These are phyloP conservation scores for Trichoderma sp. DNA, from an alignment of 2,329 filamentous ascomycete genomes.

Conservation along the genomic window DNA sequence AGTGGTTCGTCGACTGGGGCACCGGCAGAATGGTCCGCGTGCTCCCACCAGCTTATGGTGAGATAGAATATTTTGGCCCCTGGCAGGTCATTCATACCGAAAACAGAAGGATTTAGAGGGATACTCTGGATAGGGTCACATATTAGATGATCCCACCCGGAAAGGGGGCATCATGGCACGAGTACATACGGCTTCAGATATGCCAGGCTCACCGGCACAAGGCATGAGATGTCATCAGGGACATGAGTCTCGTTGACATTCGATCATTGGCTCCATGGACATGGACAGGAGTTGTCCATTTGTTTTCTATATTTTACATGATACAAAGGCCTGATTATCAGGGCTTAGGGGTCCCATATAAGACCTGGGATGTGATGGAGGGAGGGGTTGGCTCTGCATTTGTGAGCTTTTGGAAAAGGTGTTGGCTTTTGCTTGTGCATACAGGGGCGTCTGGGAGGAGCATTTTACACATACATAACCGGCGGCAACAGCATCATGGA, in stretches of 20 bases:
- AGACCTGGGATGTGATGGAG: neutral
- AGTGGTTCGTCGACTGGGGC: slow-evolving; percentile 59
- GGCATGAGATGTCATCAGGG: neutral
- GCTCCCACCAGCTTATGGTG: slow-evolving; percentile 53
- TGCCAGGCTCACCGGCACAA: neutral
- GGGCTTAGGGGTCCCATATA: neutral
- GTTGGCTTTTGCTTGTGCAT: slow-evolving; percentile 10
- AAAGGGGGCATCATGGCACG: neutral
- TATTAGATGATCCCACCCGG: neutral
- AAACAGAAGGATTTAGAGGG: slow-evolving; percentile 44
- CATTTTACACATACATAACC: slow-evolving; percentile 12
- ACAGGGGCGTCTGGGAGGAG: slow-evolving; percentile 14
- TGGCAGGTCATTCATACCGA: slow-evolving; percentile 52
- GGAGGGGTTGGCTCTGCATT: neutral
- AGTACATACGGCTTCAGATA: neutral
- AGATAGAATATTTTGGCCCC: slow-evolving; percentile 48
- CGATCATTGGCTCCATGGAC: neutral
- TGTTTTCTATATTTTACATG: neutral
- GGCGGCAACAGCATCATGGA: slow-evolving; percentile 17
- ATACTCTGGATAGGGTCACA: neutral
- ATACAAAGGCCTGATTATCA: neutral
- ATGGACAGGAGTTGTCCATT: neutral
- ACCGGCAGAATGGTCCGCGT: slow-evolving; percentile 55
- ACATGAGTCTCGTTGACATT: neutral
- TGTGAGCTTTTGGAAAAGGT: neutral